Base-by-base conservation (phyloP, 108 stramenopile species). In the Discostella pseudostelligera region DNA sequence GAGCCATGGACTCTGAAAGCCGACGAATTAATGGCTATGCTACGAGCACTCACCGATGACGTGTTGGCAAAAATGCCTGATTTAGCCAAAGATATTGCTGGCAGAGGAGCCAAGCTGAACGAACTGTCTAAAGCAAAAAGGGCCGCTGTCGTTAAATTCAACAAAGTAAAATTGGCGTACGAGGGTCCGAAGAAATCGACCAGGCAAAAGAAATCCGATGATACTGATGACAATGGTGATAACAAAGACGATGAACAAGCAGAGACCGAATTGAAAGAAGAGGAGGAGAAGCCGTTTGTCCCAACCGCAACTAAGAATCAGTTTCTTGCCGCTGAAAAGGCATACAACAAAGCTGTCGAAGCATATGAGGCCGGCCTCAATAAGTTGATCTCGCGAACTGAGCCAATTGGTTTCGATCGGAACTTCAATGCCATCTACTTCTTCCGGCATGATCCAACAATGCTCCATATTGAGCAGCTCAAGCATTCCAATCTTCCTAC, bases 1-100 rank as follows among this genome's bases (percentile, higher is more conserved):
- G 92, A 93, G 49, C 83, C 92, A 13, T 93, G 92, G 92, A 72
- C 74, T 50, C 67, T 90, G 24, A 72, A 73, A 39, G 92, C 88
- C 4, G 88, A 93, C 36, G 92, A 93, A 56, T 56, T 93, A 43
- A 67, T 90, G 62, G 72, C 84, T 3, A 22, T 88, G 48, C 65
- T 93, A 19, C 58, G 84, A 62, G 77, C 76, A 44, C 72, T 93
- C 39, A 84, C 80, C 10, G 92, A 93, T 66, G 92, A 93, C 56
- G 67, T 93, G 26, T 53, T 93, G 42, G 81, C 84, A n/a, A 83
- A 64, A 22, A 59, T 70, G 32, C 56, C 77, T 28, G 78, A 76
- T 8, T 74, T 85, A 57, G 67, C 74, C 8, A 63, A 66, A 14
- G 83, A 87, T 37, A 69, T 93, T 51, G 74, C 81, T 37, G 64